Conservation (phyloP, 1,139 yeast genomes). For the Lipomyces yarrowii region DNA sequence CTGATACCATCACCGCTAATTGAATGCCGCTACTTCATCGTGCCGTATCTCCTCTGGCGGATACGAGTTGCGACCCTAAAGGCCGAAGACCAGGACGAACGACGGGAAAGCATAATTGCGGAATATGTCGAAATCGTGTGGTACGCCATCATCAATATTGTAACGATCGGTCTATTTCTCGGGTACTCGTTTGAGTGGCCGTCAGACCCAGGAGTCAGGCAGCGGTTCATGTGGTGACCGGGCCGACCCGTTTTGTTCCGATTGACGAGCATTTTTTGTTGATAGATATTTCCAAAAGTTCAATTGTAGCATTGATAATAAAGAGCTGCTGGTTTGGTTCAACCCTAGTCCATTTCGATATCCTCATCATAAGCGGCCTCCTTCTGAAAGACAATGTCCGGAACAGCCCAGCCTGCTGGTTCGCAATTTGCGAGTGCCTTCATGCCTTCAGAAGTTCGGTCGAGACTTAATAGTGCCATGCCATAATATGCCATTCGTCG, state of each 20-base stretch:
- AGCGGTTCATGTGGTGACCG: conserved; percentile 82
- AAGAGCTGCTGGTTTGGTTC: not conserved
- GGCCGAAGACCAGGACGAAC: conserved; percentile 5
- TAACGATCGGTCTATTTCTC: conserved; percentile 60
- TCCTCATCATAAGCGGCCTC: conserved; percentile 8
- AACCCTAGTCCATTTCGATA: not conserved
- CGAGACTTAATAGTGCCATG: conserved; percentile 22
- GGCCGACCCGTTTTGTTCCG: not conserved
- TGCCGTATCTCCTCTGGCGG: conserved; percentile 80
- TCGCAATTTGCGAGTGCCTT: conserved; percentile 10
- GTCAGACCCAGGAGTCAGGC: conserved; percentile 57
- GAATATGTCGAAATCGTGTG: conserved; percentile 61
- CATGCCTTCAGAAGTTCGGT: conserved; percentile 14
- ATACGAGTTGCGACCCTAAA: conserved; percentile 45
- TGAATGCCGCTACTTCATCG: conserved; percentile 88
- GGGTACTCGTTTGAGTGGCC: conserved; percentile 69
- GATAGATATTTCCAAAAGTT: not conserved
- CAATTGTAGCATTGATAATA: not conserved
- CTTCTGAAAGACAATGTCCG: conserved; percentile 1
- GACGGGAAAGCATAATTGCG: conserved; percentile 13
- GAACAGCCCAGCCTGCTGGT: conserved; percentile 14
- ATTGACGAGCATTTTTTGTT: not conserved
- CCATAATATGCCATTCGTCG: conserved; percentile 24
- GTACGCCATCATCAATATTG: conserved; percentile 58
- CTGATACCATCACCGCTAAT: conserved; percentile 87